phyloP scores from a whole-genome alignment of 2,329 filamentous ascomycete species.

The Verticillium zaregamsianum region DNA sequence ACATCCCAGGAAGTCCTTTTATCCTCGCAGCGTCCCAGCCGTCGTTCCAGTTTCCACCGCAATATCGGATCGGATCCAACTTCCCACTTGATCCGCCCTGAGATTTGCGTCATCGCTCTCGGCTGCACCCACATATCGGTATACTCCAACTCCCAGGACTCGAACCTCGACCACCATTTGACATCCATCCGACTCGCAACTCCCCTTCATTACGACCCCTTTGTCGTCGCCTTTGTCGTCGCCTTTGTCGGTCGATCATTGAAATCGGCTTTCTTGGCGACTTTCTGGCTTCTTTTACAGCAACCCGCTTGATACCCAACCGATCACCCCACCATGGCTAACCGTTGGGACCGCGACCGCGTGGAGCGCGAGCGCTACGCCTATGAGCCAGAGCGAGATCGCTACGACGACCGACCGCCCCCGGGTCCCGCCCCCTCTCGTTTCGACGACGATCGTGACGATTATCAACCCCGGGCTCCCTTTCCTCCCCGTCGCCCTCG shows the following conservation, averaged over 20 bases:
- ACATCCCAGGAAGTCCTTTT: background rate
- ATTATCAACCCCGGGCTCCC: conserved; percentile 28
- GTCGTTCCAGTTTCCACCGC: background rate
- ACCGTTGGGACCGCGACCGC: conserved; percentile 51
- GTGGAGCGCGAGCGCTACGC: conserved; percentile 50
- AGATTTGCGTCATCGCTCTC: background rate
- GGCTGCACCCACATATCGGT: background rate
- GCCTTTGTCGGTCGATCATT: background rate
- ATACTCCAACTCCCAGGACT: background rate
- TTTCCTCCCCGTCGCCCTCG: conserved; percentile 16
- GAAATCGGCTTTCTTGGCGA: background rate
- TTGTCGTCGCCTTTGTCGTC: background rate
- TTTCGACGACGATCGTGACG: conserved; percentile 47
- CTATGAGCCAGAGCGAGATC: conserved; percentile 37
- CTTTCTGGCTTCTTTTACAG: background rate
- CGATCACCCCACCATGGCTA: conserved; percentile 14
- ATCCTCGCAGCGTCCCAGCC: background rate
- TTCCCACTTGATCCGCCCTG: conserved; percentile 1
- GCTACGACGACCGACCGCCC: conserved; percentile 33
- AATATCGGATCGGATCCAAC: conserved; percentile 2
- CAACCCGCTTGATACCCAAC: conserved; percentile 4
- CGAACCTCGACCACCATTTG: background rate
- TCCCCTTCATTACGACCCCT: background rate
- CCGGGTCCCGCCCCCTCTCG: background rate
- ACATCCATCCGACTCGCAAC: background rate